Evolutionary conservation across 179 eudicot species (phyloP).

Genomic region (Drosera spatulata): DNA sequence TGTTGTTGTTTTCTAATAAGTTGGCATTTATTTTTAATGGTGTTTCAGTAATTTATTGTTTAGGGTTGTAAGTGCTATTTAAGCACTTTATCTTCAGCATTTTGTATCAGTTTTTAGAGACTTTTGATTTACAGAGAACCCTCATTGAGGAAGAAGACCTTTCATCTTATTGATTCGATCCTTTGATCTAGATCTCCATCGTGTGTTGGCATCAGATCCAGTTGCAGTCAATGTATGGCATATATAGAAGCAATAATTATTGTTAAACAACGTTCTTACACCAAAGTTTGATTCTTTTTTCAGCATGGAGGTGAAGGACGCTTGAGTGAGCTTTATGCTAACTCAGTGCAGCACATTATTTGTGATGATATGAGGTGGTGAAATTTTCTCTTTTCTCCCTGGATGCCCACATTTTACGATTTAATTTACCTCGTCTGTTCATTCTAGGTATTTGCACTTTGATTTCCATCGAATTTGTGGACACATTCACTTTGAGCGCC

Average conservation of each 20-base stretch:
- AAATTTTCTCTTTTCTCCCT: slow-evolving; percentile 1
- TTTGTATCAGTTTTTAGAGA: no score
- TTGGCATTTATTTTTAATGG: no score
- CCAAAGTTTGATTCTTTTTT: slow-evolving; percentile 9
- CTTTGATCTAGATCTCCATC: no score
- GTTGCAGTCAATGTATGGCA: background rate
- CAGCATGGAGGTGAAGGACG: slow-evolving; percentile 96
- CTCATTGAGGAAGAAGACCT: no score
- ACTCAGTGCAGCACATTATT: slow-evolving; percentile 54
- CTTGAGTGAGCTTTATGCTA: slow-evolving; percentile 58
- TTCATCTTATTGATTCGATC: no score
- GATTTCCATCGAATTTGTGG: slow-evolving; percentile 95
- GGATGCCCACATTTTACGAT: background rate
- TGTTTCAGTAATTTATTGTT: no score
- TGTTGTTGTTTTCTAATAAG: no score
- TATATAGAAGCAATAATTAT: background rate
- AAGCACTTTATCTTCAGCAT: no score
- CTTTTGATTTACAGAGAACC: no score
- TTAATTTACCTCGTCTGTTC: slow-evolving; percentile 6
- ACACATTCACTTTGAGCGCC: slow-evolving; percentile 80
- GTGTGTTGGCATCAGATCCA: no score
- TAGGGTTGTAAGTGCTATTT: no score
- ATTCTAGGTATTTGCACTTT: slow-evolving; percentile 67
- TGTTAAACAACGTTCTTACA: background rate
- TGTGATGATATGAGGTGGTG: slow-evolving; percentile 69